Percentiles rank a stretch among this genome's conserved stretches.
These are phyloP conservation scores for Magnusiomyces sp. DNA, from an alignment of 1,139 yeast species.

Conservation along the genomic window DNA sequence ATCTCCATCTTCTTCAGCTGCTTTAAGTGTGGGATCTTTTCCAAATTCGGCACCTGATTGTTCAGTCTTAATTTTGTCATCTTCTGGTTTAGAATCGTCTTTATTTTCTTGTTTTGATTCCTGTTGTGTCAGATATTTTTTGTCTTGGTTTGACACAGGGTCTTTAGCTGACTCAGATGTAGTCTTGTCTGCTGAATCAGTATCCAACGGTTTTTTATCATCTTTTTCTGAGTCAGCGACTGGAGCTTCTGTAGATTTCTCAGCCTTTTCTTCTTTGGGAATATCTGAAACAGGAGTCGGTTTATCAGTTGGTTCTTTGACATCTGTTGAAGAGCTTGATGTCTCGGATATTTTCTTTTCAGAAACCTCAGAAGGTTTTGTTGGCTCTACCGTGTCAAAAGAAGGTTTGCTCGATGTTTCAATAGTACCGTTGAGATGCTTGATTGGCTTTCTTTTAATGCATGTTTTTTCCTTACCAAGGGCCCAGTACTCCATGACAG, in stretches of 20 bases:
- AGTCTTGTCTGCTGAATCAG: no score
- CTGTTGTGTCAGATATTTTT: background rate
- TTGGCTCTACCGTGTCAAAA: background rate
- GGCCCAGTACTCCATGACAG: slow-evolving; percentile 69
- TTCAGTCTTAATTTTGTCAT: no score
- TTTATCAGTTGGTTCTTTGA: background rate
- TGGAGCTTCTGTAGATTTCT: no score
- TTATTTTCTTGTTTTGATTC: background rate
- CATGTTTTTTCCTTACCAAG: slow-evolving; percentile 61
- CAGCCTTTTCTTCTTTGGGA: no score
- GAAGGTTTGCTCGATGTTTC: background rate
- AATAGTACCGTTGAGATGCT: slow-evolving; percentile 19
- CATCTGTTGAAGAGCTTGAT: background rate
- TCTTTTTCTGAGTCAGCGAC: no score
- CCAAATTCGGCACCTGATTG: no score
- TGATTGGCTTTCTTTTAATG: slow-evolving; percentile 39
- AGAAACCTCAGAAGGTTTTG: background rate
- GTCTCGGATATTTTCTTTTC: background rate
- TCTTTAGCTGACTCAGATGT: background rate
- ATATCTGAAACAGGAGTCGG: no score
- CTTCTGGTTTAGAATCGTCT: background rate
- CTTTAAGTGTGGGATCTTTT: background rate
- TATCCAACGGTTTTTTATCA: no score
- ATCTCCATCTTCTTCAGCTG: background rate
- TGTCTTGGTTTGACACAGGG: background rate